Evolutionary conservation across 495 filamentous ascomycete genomes (phyloP).

Genomic region (Massariosphaeria phaeospora): DNA sequence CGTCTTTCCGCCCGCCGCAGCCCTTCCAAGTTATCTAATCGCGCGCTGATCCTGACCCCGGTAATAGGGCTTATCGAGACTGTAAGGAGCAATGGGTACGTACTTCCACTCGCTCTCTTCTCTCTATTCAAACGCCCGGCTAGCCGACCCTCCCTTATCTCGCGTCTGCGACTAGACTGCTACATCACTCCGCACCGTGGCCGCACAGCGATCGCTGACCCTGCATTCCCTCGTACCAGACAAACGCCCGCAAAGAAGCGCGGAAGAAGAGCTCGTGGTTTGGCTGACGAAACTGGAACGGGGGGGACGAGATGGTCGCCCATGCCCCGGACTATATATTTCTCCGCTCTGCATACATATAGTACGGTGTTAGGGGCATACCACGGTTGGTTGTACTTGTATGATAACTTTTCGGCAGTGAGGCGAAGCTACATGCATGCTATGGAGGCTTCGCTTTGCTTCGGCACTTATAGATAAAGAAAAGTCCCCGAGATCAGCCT

Average conservation of each 20-base stretch:
- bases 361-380: neutral
- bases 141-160: slow-evolving; percentile 7
- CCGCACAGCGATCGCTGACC: slow-evolving; percentile 16
- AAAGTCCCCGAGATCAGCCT: no score
- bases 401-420: no score
- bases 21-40: neutral
- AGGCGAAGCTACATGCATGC: no score
- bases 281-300: neutral
- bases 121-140: neutral
- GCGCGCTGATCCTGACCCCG: slow-evolving; percentile 19
- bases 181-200: neutral
- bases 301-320: neutral
- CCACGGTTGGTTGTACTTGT: no score
- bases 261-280: slow-evolving; percentile 16
- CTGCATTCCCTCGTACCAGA: slow-evolving; percentile 8
- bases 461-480: no score
- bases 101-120: slow-evolving; percentile 7
- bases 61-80: slow-evolving; percentile 75
- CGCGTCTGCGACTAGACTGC: neutral
- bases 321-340: neutral
- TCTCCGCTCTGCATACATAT: neutral
- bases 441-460: no score
- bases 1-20: neutral
- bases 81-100: slow-evolving; percentile 93
- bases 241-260: slow-evolving; percentile 24